Conservation (phyloP, 805 yeast species). For the Schizosaccharomyces japonicus region DNA sequence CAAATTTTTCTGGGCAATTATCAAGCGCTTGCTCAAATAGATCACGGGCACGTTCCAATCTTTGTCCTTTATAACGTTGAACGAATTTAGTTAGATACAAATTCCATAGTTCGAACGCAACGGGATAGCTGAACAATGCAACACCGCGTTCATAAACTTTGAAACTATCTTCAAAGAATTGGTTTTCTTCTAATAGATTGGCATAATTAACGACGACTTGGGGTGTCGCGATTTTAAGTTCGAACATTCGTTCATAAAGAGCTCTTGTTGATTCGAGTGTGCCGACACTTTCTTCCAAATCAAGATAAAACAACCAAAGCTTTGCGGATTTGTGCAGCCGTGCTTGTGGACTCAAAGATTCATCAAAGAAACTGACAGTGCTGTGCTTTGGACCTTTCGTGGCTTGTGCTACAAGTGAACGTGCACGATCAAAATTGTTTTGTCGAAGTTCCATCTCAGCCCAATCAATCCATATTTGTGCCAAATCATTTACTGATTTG, state of each 20-base stretch:
- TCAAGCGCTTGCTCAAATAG: slow-evolving; percentile 45
- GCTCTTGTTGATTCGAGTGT: slow-evolving; percentile 18
- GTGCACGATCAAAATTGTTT: slow-evolving; percentile 25
- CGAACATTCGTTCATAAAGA: slow-evolving; percentile 31
- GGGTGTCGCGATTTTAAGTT: slow-evolving; percentile 45
- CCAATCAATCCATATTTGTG: slow-evolving; percentile 54
- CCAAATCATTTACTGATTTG: slow-evolving; percentile 35
- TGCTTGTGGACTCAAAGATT: slow-evolving; percentile 28
- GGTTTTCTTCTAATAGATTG: slow-evolving; percentile 27
- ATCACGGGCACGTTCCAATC: slow-evolving; percentile 37
- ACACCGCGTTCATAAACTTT: slow-evolving; percentile 47
- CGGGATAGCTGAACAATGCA: slow-evolving; percentile 33
- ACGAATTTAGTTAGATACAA: slow-evolving; percentile 35
- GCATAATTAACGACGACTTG: slow-evolving; percentile 43
- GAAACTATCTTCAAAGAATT: slow-evolving; percentile 27
- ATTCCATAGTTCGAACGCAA: slow-evolving; percentile 48
- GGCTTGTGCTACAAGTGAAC: slow-evolving; percentile 21
- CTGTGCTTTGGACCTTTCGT: slow-evolving; percentile 20
- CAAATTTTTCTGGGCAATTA: slow-evolving; percentile 25
- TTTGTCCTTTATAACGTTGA: slow-evolving; percentile 14
- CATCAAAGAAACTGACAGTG: slow-evolving; percentile 19
- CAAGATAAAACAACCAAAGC: slow-evolving; percentile 55
- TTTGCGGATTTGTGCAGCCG: slow-evolving; percentile 35
- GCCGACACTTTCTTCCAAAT: slow-evolving; percentile 32
- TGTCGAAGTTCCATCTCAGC: slow-evolving; percentile 34